Conservation (phyloP, 371 early-diverging fungal species). For the Basidiobolus heterosporus region DNA sequence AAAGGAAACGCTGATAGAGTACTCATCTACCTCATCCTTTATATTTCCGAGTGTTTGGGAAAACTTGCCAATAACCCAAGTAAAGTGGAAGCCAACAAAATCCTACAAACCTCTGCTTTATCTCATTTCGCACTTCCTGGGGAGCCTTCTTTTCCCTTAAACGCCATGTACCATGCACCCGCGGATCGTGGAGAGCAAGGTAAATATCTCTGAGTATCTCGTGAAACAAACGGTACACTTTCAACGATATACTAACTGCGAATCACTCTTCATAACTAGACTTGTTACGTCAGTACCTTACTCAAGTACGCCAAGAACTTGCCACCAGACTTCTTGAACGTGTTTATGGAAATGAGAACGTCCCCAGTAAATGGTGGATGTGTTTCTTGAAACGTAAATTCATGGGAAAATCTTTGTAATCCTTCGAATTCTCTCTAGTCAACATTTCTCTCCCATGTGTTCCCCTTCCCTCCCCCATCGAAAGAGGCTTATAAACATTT, state of each 20-base stretch:
- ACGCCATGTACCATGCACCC: conserved; percentile 68
- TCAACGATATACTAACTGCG: background rate
- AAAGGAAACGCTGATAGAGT: conserved; percentile 83
- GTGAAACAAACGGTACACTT: background rate
- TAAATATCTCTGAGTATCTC: conserved; percentile 12
- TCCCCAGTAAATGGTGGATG: conserved; percentile 95
- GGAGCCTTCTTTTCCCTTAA: conserved; percentile 80
- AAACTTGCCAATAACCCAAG: conserved; percentile 37
- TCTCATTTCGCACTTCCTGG: conserved; percentile 84
- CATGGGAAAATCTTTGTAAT: conserved; percentile 67
- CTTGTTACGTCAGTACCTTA: conserved; percentile 66
- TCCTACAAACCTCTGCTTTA: conserved; percentile 67
- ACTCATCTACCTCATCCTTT: conserved; percentile 83
- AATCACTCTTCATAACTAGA: conserved; percentile 24
- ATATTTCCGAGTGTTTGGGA: conserved; percentile 71
- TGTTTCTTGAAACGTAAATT: conserved; percentile 93
- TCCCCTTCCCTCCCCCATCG: no score
- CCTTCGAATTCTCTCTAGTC: no score
- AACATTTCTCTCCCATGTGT: no score
- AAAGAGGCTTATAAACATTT: no score
- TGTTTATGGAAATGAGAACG: conserved; percentile 56
- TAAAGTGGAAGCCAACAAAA: conserved; percentile 53
- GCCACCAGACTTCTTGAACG: conserved; percentile 53
- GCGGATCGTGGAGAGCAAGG: conserved; percentile 56
- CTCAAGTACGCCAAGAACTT: conserved; percentile 80